Percentiles rank a stretch among this genome's conserved stretches.
Conservation (phyloP, 192 early-diverging fungal genomes). For the Coemansia sp. region DNA sequence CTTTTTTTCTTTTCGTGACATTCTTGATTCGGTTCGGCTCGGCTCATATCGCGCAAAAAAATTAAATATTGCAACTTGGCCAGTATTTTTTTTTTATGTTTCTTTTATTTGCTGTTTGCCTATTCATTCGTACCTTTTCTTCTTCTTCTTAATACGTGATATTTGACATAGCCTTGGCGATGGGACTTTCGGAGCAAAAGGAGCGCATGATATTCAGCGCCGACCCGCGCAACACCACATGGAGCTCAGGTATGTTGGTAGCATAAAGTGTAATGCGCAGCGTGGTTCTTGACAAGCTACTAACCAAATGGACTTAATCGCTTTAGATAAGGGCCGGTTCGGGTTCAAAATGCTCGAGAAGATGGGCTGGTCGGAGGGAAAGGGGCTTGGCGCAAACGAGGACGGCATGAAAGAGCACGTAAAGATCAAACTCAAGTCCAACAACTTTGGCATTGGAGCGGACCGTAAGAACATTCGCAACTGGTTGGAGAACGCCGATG, state of each 20-base stretch:
- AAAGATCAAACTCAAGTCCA: conserved; percentile 82
- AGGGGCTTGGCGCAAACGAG: conserved; percentile 87
- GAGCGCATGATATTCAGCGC: conserved; percentile 55
- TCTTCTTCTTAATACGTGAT: neutral
- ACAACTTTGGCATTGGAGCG: conserved; percentile 90
- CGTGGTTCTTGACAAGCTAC: neutral
- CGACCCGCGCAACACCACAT: conserved; percentile 91
- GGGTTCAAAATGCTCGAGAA: conserved; percentile 90
- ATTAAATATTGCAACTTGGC: neutral
- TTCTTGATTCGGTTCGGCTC: conserved; percentile 2
- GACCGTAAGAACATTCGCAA: conserved; percentile 85
- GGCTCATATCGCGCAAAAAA: neutral
- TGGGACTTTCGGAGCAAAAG: conserved; percentile 50
- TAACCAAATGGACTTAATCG: neutral
- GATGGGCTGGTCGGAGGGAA: conserved; percentile 96
- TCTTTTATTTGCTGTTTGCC: neutral
- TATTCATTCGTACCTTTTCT: neutral
- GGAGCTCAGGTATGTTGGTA: conserved; percentile 72
- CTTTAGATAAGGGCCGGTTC: conserved; percentile 72
- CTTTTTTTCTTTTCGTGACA: neutral
- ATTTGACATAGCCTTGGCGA: conserved; percentile 2
- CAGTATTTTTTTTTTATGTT: neutral
- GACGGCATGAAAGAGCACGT: conserved; percentile 84
- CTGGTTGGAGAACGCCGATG: conserved; percentile 92
- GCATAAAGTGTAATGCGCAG: neutral